Percentiles rank a stretch among this genome's conserved stretches.
phyloP scores from a whole-genome alignment of 1,284 basidiomycete genomes.

The Irpex sp. region DNA sequence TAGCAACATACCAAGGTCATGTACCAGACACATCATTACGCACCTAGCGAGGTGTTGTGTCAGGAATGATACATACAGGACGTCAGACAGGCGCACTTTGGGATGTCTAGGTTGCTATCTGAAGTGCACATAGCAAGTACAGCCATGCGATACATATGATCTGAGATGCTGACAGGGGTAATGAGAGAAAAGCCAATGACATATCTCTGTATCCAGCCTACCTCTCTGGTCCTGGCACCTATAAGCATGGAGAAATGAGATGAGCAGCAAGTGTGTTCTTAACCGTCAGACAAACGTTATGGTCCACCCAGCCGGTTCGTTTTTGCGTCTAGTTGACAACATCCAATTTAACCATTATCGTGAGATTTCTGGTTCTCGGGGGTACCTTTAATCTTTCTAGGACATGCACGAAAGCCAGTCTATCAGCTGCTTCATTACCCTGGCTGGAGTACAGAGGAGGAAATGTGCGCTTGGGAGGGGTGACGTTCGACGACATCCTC shows the following conservation, averaged over 20 bases:
- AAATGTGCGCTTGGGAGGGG: constrained; percentile 33
- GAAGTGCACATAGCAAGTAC: constrained; percentile 83
- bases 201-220: constrained; percentile 25
- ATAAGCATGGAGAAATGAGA: constrained; percentile 6
- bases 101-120: constrained; percentile 69
- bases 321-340: constrained; percentile 71
- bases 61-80: background rate
- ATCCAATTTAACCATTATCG: background rate
- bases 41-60: constrained; percentile 49
- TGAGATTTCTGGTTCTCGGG: background rate
- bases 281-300: constrained; percentile 50
- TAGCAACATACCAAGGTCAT: constrained; percentile 71
- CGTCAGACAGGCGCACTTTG: constrained; percentile 50
- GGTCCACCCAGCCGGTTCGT: constrained; percentile 90
- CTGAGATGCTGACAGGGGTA: constrained; percentile 72
- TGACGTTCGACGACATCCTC: background rate
- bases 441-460: constrained; percentile 53
- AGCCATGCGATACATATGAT: constrained; percentile 99
- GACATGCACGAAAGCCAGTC: constrained; percentile 86
- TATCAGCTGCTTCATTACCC: constrained; percentile 59
- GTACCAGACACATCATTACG: constrained; percentile 87
- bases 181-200: background rate
- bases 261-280: background rate
- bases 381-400: constrained; percentile 82
- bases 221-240: constrained; percentile 84